These are phyloP conservation scores for Salix suchowensis DNA, from an alignment of 345 rosid genomes.

Conservation along the genomic window DNA sequence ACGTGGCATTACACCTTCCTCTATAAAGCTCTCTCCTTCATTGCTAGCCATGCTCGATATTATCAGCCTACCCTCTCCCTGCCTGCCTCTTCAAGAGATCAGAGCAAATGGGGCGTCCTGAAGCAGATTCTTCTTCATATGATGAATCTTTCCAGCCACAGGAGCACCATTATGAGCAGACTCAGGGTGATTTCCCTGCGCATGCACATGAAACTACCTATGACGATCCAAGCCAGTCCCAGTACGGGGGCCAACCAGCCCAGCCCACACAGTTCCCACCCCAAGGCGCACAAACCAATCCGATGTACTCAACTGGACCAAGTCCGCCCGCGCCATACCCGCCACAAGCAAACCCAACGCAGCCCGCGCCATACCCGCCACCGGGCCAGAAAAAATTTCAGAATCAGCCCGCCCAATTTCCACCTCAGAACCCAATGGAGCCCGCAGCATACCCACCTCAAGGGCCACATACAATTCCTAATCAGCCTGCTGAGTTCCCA, in stretches of 20 bases:
- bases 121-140: not conserved
- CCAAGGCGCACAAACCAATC: not conserved
- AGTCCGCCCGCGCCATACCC: not conserved
- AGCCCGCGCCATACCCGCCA: not conserved
- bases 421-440: not conserved
- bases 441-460: not conserved
- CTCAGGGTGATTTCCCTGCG: not conserved
- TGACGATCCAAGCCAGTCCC: not conserved
- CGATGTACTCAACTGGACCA: not conserved
- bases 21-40: not conserved
- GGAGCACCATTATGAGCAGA: not conserved
- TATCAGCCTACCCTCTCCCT: not conserved
- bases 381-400: not conserved
- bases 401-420: not conserved
- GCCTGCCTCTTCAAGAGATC: not conserved
- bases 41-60: not conserved
- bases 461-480: not conserved
- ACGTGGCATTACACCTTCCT: not conserved
- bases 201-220: not conserved
- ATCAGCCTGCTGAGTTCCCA: not conserved
- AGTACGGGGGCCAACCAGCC: not conserved
- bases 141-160: not conserved
- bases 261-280: not conserved
- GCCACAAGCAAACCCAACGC: not conserved
- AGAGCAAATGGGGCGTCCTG: conserved; percentile 7